Evolutionary conservation across 179 eudicot genomes (phyloP).

Genomic region (Heliamphora ciliata): DNA sequence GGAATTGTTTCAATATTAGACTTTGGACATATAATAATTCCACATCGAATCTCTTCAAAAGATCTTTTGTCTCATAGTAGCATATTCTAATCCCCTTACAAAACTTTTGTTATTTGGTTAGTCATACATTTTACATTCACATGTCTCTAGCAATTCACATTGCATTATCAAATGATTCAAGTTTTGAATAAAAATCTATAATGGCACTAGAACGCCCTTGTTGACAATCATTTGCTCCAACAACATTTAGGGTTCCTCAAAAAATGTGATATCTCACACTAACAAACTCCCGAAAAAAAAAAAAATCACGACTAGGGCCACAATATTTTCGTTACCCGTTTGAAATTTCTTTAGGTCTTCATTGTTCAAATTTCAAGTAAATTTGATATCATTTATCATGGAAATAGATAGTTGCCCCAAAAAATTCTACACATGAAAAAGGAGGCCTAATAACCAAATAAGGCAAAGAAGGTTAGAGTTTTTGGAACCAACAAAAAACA

Average conservation of each 20-base stretch:
- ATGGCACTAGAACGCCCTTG: constrained; percentile 15
- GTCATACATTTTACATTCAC: constrained; percentile 13
- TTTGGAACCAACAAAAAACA: too few species aligned
- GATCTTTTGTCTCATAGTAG: constrained; percentile 14
- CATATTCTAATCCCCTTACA: constrained; percentile 6
- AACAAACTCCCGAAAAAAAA: too few species aligned
- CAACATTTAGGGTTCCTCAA: constrained; percentile 6
- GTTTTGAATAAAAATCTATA: constrained; percentile 19
- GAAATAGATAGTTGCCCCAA: too few species aligned
- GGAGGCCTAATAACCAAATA: too few species aligned
- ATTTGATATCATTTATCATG: too few species aligned
- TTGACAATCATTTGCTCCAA: constrained; percentile 9
- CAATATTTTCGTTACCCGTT: too few species aligned
- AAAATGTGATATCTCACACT: too few species aligned
- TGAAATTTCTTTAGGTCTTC: too few species aligned
- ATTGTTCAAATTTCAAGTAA: too few species aligned
- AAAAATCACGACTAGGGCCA: too few species aligned
- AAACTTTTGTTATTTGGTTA: constrained; percentile 3
- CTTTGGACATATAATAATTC: constrained; percentile 11
- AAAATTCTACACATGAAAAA: too few species aligned
- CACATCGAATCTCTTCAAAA: not conserved
- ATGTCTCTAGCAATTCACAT: constrained; percentile 10
- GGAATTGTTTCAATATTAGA: constrained; percentile 7
- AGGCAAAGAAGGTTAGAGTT: too few species aligned
- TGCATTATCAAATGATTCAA: not conserved